phyloP scores from a whole-genome alignment of 768 basidiomycete genomes.

The Lactarius quietus region DNA sequence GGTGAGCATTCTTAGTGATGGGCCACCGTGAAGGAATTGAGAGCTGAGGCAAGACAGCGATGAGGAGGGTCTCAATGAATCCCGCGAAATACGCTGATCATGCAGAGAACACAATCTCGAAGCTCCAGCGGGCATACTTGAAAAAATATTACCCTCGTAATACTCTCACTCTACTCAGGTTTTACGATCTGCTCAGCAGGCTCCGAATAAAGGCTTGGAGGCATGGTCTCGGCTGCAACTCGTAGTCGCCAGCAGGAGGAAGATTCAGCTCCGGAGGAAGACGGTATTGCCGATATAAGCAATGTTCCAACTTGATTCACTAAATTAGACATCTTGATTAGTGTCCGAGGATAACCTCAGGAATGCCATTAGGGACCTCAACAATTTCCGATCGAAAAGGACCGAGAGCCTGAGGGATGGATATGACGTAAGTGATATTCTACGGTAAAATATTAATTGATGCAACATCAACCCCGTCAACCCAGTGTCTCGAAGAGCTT shows the following conservation, averaged over 20 bases:
- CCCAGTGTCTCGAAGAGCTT: no score
- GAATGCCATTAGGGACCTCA: background rate
- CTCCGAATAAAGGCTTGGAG: background rate
- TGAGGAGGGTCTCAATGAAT: background rate
- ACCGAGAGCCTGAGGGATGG: background rate
- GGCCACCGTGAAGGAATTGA: background rate
- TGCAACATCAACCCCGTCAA: no score
- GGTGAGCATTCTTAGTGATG: no score
- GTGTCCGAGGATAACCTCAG: background rate
- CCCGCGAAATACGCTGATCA: background rate
- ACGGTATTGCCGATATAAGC: background rate
- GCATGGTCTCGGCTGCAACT: no score
- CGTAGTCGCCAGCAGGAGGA: background rate
- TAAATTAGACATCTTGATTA: background rate
- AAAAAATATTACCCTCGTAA: background rate
- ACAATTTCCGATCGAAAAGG: background rate
- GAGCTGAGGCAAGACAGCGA: background rate
- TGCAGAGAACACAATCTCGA: background rate
- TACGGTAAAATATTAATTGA: no score
- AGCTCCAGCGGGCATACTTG: background rate
- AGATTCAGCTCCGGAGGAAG: no score
- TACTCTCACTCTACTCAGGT: background rate
- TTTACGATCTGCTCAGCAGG: background rate
- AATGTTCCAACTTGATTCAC: background rate
- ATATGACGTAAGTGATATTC: background rate